Conservation (phyloP, 2,329 filamentous ascomycete genomes). For the Nakataea oryzae region DNA sequence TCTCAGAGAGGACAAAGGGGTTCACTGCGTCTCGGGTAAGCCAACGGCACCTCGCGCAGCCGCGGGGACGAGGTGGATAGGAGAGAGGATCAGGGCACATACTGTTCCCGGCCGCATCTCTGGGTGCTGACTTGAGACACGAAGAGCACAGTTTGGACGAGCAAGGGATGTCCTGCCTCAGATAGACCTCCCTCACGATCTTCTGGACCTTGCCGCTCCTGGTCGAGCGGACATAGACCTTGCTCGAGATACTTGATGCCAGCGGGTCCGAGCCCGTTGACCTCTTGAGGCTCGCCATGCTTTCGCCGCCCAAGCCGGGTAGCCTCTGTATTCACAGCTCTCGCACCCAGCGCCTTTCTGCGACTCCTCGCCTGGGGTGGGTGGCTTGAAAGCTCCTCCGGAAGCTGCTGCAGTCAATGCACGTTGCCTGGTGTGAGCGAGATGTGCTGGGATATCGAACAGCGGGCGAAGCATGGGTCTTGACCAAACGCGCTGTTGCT, state of each 20-base stretch:
- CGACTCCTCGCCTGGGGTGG: neutral
- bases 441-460: neutral
- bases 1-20: slow-evolving; percentile 82
- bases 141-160: slow-evolving; percentile 77
- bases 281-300: slow-evolving; percentile 58
- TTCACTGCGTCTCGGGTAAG: slow-evolving; percentile 40
- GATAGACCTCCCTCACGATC: slow-evolving; percentile 92
- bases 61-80: neutral
- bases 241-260: slow-evolving; percentile 77
- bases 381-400: neutral
- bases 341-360: slow-evolving; percentile 7
- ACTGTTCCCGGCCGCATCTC: slow-evolving; percentile 72
- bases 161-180: slow-evolving; percentile 94
- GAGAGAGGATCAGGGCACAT: slow-evolving; percentile 14
- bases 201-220: slow-evolving; percentile 97
- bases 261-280: slow-evolving; percentile 38
- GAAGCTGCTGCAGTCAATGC: neutral
- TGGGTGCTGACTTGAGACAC: slow-evolving; percentile 66
- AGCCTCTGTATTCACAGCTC: slow-evolving; percentile 6
- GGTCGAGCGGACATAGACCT: slow-evolving; percentile 89
- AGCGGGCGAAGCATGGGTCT: neutral
- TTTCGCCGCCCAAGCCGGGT: slow-evolving; percentile 9
- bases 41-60: neutral
- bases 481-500: neutral
- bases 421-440: neutral